Evolutionary conservation across 495 filamentous ascomycete species (phyloP).

Genomic region (Penicillium subrubescens): DNA sequence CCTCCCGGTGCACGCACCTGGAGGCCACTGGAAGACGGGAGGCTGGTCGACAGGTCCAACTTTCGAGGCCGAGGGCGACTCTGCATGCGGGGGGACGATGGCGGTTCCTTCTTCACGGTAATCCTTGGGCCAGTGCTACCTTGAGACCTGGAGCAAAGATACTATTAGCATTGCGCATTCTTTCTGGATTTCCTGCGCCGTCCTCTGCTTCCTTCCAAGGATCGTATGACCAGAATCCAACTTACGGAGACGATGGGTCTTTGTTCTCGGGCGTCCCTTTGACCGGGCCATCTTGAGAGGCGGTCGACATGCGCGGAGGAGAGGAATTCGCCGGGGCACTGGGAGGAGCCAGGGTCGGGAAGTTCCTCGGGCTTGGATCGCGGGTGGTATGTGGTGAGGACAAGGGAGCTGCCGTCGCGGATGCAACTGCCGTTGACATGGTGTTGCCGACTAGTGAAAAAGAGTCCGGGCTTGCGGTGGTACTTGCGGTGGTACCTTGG

Average conservation of each 20-base stretch:
- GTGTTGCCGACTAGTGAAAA: constrained; percentile 1
- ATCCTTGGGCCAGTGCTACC: constrained; percentile 69
- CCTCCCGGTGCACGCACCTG: constrained; percentile 68
- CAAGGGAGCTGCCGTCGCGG: constrained; percentile 48
- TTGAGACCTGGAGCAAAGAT: constrained; percentile 29
- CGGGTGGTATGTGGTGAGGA: constrained; percentile 50
- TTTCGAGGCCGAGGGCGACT: constrained; percentile 82
- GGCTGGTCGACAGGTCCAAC: constrained; percentile 80
- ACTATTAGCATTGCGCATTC: neutral
- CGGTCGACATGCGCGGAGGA: constrained; percentile 38
- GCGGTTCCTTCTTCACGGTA: constrained; percentile 94
- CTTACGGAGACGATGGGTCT: constrained; percentile 59
- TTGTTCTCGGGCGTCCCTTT: constrained; percentile 54
- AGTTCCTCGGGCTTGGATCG: constrained; percentile 52
- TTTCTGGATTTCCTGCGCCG: neutral
- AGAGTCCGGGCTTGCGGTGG: neutral
- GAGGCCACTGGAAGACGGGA: constrained; percentile 59
- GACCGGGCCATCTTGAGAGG: constrained; percentile 42
- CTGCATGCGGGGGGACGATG: constrained; percentile 76
- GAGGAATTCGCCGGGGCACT: constrained; percentile 36
- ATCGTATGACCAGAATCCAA: constrained; percentile 13
- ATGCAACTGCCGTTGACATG: constrained; percentile 58
- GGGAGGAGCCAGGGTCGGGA: constrained; percentile 45
- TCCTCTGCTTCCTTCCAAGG: neutral
- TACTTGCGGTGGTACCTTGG: neutral